Evolutionary conservation across 177 flowering plant species (phyloP), one percentile per base, ranked within the genome.

Genomic region (Vitis hybrid): DNA sequence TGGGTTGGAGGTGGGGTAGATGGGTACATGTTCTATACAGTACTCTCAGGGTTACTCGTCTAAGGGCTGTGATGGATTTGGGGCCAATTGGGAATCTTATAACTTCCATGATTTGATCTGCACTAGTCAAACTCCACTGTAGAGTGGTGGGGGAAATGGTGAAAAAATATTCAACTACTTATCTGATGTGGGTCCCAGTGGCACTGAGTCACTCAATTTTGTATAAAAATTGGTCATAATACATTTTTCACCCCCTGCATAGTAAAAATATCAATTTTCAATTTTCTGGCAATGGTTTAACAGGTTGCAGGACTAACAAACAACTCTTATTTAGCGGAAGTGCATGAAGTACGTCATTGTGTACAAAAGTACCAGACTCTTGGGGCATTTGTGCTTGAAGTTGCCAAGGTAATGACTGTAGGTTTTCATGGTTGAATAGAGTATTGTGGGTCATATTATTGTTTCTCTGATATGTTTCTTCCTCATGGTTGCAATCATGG

Each of bases 251-350:
- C 12, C 60, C 31, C 51, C 31, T 70, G 21, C 26, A 13, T 62
- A 1, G 49, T 33, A 61, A 69, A 22, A 22, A 65, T 26, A 18
- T 48, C 12, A 56, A 48, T 61, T 69, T 59, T 51, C 11, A 62
- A 16, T 31, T 57, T 77, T 45, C 60, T 75, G 64, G 45, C 22
- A 26, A n/a, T 45, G 29, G 66, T 52, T 65, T 62, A 57, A 72
- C 77, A 96, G 99, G 87, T 96, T 78, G 93, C 97, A 67, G 98
- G 99, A 63, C 78, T 96, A 77, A 94, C 98, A 73, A 96, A 96
- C 85, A 96, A 96, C 80, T 92, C 99, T 51, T 85, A 80, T 76
- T 62, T 80, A 60, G 56, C 69, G 2, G 94, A 85, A 64, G 62
- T 97, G 71, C 97, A 90, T 81, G 82, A 87, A 74, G 91, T 94